Base-by-base conservation (phyloP, 2,329 filamentous ascomycete species). In the Nemania sp. region DNA sequence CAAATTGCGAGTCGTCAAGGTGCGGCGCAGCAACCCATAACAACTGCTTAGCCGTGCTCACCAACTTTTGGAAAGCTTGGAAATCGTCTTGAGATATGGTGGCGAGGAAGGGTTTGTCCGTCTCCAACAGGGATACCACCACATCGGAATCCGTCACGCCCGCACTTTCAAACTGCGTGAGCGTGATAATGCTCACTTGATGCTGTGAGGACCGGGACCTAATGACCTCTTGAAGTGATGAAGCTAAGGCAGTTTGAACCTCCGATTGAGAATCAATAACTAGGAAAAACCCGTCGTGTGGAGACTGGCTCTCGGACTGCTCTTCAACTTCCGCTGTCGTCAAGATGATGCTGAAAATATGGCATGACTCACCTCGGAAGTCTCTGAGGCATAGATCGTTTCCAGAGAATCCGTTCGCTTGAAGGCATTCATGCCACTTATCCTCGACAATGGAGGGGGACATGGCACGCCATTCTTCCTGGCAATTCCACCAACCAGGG, bases 1-100 rank as follows among this genome's bases (percentile, higher is more conserved):
- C 60, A 25, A 64, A 66, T n/a, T 60, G 42, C 3, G 64, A 50
- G 18, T 71, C 49, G 12, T 66, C 35, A 2, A 52, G 21, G 45
- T 52, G 62, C 6, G 63, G 52, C 13, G 50, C 50, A 1, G 67
- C 67, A 2, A 74, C 65, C 73, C 72, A 74, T 3, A 74, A 25
- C 7, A 74, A 40, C 7, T 68, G 68, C 10, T 62, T 56, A 9
- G 54, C 37, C 9, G 21, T 49, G 42, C 60, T 59, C 1, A 72
- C 49, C 15, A 72, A 53, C 42, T 65, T 35, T 49, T 69, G 62
- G 9, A 73, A 52, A 20, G 37, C 21, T 34, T 65, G 21, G 53
- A 72, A 71, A 17, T 50, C 60, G 1, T 63, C 55, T 20, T 69
- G 61, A 5, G 69, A 63, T 6, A 72, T 55, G 10, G 56, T 65